Evolutionary conservation across 169 alveolate species (phyloP), one percentile per base, ranked within the genome.

Genomic region (Plasmodium malariae): DNA sequence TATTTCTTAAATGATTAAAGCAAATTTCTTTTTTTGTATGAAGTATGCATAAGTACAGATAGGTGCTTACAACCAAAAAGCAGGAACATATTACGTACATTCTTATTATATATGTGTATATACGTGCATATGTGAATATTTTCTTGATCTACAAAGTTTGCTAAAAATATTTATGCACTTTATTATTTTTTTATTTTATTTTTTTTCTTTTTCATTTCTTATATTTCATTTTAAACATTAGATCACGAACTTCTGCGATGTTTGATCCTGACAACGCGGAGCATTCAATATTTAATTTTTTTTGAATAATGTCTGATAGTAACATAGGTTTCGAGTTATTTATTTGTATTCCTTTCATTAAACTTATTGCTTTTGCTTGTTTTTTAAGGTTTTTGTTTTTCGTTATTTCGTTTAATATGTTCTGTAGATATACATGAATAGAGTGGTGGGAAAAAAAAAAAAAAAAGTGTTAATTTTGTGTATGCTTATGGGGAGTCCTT

Each of bases 191-290:
- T 60, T 26, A 21, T 19, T 59, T 26, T 45, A 70, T 70, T 32
- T 30, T 45, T 14, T n/a, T 28, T 21, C 34, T 5, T 19, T 14
- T 45, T 34, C n/a, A 40, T 28, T 26, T 70, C n/a, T n/a, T n/a
- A n/a, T n/a, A n/a, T n/a, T n/a, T n/a, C n/a, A n/a, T n/a, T n/a
- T n/a, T n/a, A 45, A 45, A 45, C 55, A 45, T 40, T 9, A 11
- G 70, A 32, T 3, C 9, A 59, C n/a, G 7, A 36, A 91, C 94
- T 65, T 91, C 92, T 17, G 99, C 99, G 26, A 97, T 97, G 91
- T 97, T 95, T 6, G 98, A 97, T 14, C 98, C 98, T 51, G 96
- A 91, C 24, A 93, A 91, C 19, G 94, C 97, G 17, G 95, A 88
- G 65, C 97, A 95, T 9, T 94, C 96, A 34, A 95, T 74, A 26